Evolutionary conservation across 345 rosid genomes (phyloP).

Genomic region (Sapria himalayana): DNA sequence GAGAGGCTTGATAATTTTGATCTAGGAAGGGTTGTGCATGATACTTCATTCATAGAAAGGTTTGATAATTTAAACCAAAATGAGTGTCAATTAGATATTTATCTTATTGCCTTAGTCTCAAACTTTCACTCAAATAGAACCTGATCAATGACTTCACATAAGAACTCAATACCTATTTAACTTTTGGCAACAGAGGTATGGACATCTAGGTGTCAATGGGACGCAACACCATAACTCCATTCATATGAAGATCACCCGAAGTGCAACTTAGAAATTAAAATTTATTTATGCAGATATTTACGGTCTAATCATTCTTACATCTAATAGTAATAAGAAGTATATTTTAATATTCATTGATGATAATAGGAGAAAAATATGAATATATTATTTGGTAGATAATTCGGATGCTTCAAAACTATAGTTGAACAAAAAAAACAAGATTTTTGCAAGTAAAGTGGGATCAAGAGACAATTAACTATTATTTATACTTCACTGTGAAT

Average conservation of each 20-base stretch:
- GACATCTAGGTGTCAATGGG: background rate
- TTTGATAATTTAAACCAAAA: background rate
- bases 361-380: conserved; percentile 1
- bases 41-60: background rate
- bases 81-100: too few relatives aligned
- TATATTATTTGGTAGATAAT: background rate
- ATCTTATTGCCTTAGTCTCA: too few relatives aligned
- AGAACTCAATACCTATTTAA: too few relatives aligned
- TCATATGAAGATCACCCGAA: background rate
- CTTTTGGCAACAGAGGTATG: background rate
- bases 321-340: conserved; percentile 1
- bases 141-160: too few relatives aligned
- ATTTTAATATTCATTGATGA: conserved; percentile 1
- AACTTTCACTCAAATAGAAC: background rate
- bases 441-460: background rate
- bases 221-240: conserved; percentile 1
- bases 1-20: background rate
- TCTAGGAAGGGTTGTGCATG: background rate
- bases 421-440: conserved; percentile 1
- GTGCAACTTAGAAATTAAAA: background rate
- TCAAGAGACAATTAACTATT: background rate
- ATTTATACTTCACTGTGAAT: background rate
- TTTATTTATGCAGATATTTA: background rate
- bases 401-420: background rate
- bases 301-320: background rate